Evolutionary conservation across 176 grass and related monocot genomes (phyloP), one percentile per base, ranked within the genome.

Genomic region (Carex scoparia): DNA sequence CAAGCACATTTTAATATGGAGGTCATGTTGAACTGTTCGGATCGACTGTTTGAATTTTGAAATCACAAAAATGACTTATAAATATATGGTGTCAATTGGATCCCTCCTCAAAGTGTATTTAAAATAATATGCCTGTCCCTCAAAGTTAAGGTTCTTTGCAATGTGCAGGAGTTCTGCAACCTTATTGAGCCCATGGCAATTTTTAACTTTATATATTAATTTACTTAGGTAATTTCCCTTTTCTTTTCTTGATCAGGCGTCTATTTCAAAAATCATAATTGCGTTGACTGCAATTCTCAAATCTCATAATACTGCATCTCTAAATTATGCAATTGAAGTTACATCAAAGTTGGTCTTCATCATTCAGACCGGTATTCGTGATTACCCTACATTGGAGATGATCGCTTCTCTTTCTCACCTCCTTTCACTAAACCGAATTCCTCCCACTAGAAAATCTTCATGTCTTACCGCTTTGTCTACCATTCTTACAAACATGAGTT

Each of bases 301-400:
- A 51, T 83, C 62, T 14, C 61, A 54, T 64, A 83, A 51, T 54
- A 53, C 19, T 51, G 42, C 80, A 44, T 65, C 61, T 65, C 28
- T 33, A 68, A 68, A 66, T 65, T 2, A 63, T 51, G 42, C 80
- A 35, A 83, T 55, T 65, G 80, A 83, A 83, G 80, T 65, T 65
- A 33, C 62, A 83, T 83, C 80, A 51, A 83, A 83, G 61, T 83
- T 83, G 80, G 61, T 83, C 61, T 4, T 10, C 27, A 54, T 65
- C 61, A 83, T 83, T 55, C 80, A 49, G 37, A 83, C 61, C 12
- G 28, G 28, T 83, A 67, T 83, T 32, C 62, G 62, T 31, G 61
- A 90, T 56, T 93, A 93, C 70, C 70, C 86, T 81, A 51, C 90
- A 70, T 33, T 90, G 65, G 88, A 93, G 33, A 81, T 94, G 71